Base-by-base conservation (phyloP, 129 eudicot genomes). In the Escallonia rubra region DNA sequence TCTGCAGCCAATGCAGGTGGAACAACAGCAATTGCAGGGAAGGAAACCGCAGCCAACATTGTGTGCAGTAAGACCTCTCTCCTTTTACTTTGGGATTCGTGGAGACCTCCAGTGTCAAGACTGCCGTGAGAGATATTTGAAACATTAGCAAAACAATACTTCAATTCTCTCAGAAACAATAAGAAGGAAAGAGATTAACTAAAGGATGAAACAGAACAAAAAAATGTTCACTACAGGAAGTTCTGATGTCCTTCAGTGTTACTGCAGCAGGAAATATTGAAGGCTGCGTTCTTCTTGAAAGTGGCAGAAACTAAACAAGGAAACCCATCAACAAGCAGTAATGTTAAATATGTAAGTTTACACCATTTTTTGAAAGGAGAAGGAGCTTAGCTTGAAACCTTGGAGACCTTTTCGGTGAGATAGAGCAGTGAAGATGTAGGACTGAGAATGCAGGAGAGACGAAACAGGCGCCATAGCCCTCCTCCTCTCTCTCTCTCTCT, bases 1-100 rank as follows among this genome's bases (percentile, higher is more conserved):
- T 76, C 80, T 53, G 86, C 95, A 47, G 90, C 95, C 63, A 75
- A 72, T 59, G 90, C 89, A 71, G 73, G 74, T 46, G 89, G 78
- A 71, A 67, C 78, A 68, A 75, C 50, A 48, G 95, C 74, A 68
- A 75, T 55, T 53, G 95, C 74, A 78, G 97, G 95, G 50, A 83
- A 61, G 71, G 82, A 72, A 53, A 87, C 57, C 16, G 86, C 76
- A 73, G 82, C 80, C 52, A 83, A 51, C 23, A 67, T 69, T 13
- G 86, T 68, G 43, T 82, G 86, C 41, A 84, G 59, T 77, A 87
- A 58, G 13, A 83, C 77, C 66, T 82, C 82, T 76, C 97, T 84
- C 79, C 97, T 87, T 63, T 76, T 77, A 78, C 59, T 66, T 72
- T 75, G 64, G 41, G 81, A 64, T 66, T 68, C 77, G 57, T 23